These are phyloP conservation scores for Pichia occidentalis DNA, from an alignment of 805 yeast genomes.

Conservation along the genomic window DNA sequence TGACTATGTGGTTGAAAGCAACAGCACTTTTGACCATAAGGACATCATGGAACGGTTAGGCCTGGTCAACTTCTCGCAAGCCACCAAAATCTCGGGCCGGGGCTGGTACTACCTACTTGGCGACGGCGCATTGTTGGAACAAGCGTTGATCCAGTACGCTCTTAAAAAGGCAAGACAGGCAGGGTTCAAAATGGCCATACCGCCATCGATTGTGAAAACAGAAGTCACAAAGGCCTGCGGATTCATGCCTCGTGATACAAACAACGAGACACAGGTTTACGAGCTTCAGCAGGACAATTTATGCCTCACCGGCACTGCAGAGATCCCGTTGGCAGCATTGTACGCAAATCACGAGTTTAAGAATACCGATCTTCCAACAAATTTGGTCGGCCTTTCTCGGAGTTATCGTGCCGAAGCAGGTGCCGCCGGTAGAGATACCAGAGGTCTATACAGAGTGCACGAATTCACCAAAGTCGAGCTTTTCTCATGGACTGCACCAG, in stretches of 20 bases:
- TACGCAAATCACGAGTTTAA: conserved; percentile 40
- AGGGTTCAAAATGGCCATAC: conserved; percentile 67
- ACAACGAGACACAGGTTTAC: conserved; percentile 81
- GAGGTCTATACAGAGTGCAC: conserved; percentile 89
- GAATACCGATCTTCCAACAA: conserved; percentile 41
- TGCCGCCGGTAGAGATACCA: conserved; percentile 87
- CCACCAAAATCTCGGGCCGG: conserved; percentile 71
- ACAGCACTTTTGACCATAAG: conserved; percentile 49
- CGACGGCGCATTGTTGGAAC: conserved; percentile 84
- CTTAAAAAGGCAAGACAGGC: conserved; percentile 53
- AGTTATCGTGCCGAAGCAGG: conserved; percentile 97
- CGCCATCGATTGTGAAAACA: conserved; percentile 79
- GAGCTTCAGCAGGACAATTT: conserved; percentile 41
- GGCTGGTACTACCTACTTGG: conserved; percentile 83
- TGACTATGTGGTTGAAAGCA: conserved; percentile 1
- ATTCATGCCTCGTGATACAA: conserved; percentile 84
- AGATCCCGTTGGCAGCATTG: conserved; percentile 84
- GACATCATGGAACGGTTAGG: conserved; percentile 61
- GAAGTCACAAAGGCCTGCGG: conserved; percentile 88
- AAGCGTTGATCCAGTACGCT: conserved; percentile 80
- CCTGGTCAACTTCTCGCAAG: conserved; percentile 63
- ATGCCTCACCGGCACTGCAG: conserved; percentile 90
- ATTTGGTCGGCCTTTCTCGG: conserved; percentile 74
- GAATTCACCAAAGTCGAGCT: conserved; percentile 94
- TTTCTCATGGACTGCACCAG: conserved; percentile 60